These are phyloP conservation scores for Debaryomycetaceae sp. DNA, from an alignment of 1,139 yeast genomes.

Conservation along the genomic window DNA sequence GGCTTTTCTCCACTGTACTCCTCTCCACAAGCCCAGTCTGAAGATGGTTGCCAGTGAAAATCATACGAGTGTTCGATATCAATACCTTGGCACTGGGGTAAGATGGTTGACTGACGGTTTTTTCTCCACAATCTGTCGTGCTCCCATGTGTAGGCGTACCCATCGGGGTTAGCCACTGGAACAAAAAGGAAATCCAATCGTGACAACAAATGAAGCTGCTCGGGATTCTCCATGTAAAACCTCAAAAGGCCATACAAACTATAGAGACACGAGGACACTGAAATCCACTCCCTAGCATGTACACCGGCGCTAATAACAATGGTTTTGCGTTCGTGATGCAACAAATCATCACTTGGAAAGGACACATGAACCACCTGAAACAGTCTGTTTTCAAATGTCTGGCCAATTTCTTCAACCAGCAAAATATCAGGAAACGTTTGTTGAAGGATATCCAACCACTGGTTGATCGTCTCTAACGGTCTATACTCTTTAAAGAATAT, in stretches of 20 bases:
- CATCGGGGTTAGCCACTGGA: slow-evolving; percentile 89
- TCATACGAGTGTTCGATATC: slow-evolving; percentile 86
- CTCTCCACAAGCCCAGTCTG: slow-evolving; percentile 75
- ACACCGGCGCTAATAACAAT: slow-evolving; percentile 79
- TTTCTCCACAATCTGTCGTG: slow-evolving; percentile 84
- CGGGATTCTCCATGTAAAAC: slow-evolving; percentile 43
- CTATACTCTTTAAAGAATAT: slow-evolving; percentile 70
- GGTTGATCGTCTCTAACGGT: slow-evolving; percentile 62
- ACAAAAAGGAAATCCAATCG: slow-evolving; percentile 67
- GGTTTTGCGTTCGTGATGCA: slow-evolving; percentile 55
- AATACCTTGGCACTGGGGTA: slow-evolving; percentile 71
- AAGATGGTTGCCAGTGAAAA: slow-evolving; percentile 65
- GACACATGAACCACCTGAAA: slow-evolving; percentile 64
- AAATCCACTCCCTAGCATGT: slow-evolving; percentile 91
- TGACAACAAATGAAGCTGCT: slow-evolving; percentile 26
- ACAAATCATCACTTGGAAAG: slow-evolving; percentile 37
- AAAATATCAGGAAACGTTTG: slow-evolving; percentile 56
- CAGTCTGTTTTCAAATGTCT: slow-evolving; percentile 69
- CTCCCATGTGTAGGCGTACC: slow-evolving; percentile 80
- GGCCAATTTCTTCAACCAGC: slow-evolving; percentile 63
- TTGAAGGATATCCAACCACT: slow-evolving; percentile 64
- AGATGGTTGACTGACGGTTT: slow-evolving; percentile 72
- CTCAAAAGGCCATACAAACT: slow-evolving; percentile 53
- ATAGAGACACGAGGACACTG: slow-evolving; percentile 67
- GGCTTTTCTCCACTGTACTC: slow-evolving; percentile 77